Base-by-base conservation (phyloP, 2,329 filamentous ascomycete genomes). In the Capronia epimyces region DNA sequence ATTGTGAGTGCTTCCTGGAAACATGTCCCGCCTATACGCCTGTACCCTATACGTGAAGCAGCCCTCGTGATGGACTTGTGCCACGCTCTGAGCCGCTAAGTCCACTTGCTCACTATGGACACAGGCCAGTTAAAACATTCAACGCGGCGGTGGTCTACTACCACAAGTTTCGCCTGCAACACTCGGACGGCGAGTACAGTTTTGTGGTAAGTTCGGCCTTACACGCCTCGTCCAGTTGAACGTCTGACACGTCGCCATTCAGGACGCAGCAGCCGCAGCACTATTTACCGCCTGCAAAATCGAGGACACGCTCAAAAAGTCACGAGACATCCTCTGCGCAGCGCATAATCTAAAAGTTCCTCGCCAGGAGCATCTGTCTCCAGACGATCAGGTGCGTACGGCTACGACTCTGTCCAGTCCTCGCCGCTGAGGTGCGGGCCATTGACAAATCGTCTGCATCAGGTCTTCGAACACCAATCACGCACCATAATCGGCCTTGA, bases 271-370 rank as follows among this genome's bases (percentile, higher is more conserved):
- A 0, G 81, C 93, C 5, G 89, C 93, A 1, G 86, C 89, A 20
- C 74, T 98, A 7, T 91, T 97, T 64, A 87, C 90, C 2, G 90
- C 90, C 2, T 97, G 91, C 75, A 98, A 98, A 72, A 89, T 94
- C 40, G 93, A 98, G 69, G 93, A 98, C 68, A 98, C 93, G 0
- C 80, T 96, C 60, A 98, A 98, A 72, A 97, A 97, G 73, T 95
- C 89, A 2, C 83, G 81, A 51, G 93, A 98, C 57, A 94, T 98
- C 55, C 75, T 97, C 13, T 94, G 89, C 52, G 89, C 90, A 1
- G 85, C 88, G 20, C 89, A 91, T 70, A 96, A 95, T 64, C 73
- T 95, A 31, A 93, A 89, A 69, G 79, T 75, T 70, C 65, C 80
- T 63, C 46, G 54, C 32, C 67, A 86, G 68, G 77, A 89, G 69